These are phyloP conservation scores for Ramichloridium luteum DNA, from an alignment of 2,329 filamentous ascomycete species.

Conservation along the genomic window DNA sequence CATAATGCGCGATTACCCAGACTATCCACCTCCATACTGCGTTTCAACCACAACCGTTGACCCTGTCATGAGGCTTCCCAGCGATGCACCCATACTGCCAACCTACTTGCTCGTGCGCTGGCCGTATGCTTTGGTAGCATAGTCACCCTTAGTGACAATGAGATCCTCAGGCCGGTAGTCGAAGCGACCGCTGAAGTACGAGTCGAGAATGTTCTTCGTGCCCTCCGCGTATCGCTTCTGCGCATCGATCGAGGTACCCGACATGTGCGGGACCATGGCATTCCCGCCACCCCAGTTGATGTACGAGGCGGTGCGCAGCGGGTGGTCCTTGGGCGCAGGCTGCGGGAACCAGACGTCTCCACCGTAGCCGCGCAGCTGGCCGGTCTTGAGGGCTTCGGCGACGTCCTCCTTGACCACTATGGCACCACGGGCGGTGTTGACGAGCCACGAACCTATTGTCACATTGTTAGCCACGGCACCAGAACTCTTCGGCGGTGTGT, in stretches of 20 bases:
- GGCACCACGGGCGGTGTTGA: conserved; percentile 97
- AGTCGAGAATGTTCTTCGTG: conserved; percentile 78
- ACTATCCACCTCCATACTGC: conserved; percentile 4
- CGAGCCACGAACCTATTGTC: conserved; percentile 69
- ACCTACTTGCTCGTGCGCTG: conserved; percentile 45
- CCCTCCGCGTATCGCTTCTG: conserved; percentile 55
- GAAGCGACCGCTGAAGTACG: conserved; percentile 75
- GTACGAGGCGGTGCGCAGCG: conserved; percentile 70
- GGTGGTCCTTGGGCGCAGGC: conserved; percentile 86
- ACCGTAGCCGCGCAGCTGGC: conserved; percentile 80
- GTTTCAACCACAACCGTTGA: too few species aligned
- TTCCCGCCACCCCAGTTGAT: conserved; percentile 95
- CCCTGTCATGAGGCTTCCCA: too few species aligned
- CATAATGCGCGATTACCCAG: neutral
- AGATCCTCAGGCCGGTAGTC: conserved; percentile 87
- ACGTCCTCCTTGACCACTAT: conserved; percentile 99
- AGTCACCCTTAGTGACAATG: conserved; percentile 81
- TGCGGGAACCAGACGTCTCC: conserved; percentile 96
- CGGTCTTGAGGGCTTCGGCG: conserved; percentile 78
- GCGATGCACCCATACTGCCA: too few species aligned
- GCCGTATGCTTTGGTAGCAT: conserved; percentile 89
- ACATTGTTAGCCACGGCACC: conserved; percentile 6
- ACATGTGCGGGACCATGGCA: conserved; percentile 99
- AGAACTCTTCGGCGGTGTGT: neutral
- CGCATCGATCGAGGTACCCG: conserved; percentile 93